These are phyloP conservation scores for Torulaspora gathmanii DNA, from an alignment of 805 yeast species.

Conservation along the genomic window DNA sequence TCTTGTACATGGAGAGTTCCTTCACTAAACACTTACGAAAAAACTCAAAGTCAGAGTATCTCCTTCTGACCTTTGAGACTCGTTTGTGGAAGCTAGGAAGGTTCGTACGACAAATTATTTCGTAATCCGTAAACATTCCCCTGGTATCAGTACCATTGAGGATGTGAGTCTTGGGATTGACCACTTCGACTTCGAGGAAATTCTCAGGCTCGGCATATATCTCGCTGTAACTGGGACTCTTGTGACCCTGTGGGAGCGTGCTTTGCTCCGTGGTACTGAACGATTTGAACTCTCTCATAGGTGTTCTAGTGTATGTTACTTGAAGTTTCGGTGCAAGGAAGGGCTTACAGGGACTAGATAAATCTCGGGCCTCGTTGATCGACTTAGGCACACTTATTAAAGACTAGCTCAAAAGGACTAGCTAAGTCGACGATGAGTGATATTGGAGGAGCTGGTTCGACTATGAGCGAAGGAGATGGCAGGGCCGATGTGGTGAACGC, in stretches of 20 bases:
- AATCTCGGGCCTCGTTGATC: neutral
- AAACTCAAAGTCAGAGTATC: constrained; percentile 85
- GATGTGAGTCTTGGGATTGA: constrained; percentile 33
- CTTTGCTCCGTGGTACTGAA: constrained; percentile 29
- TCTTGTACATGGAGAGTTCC: constrained; percentile 50
- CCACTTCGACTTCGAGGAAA: constrained; percentile 84
- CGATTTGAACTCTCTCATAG: constrained; percentile 29
- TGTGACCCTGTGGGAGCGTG: constrained; percentile 24
- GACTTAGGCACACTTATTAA: neutral
- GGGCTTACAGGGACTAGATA: neutral
- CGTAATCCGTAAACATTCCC: constrained; percentile 85
- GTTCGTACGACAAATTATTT: constrained; percentile 82
- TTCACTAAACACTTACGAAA: constrained; percentile 68
- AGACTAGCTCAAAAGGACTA: neutral
- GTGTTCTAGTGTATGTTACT: neutral
- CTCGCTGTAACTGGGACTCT: constrained; percentile 66
- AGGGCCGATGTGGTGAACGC: constrained; percentile 7
- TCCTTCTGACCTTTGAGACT: constrained; percentile 65
- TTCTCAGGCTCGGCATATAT: constrained; percentile 93
- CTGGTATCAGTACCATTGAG: constrained; percentile 39
- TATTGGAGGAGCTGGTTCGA: neutral
- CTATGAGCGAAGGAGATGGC: constrained; percentile 4
- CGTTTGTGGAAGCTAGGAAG: constrained; percentile 77
- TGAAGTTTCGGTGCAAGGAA: neutral
- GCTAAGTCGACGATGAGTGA: constrained; percentile 6